Evolutionary conservation across 1,139 yeast genomes (phyloP).

Genomic region (Geotrichum cucujoidarum): DNA sequence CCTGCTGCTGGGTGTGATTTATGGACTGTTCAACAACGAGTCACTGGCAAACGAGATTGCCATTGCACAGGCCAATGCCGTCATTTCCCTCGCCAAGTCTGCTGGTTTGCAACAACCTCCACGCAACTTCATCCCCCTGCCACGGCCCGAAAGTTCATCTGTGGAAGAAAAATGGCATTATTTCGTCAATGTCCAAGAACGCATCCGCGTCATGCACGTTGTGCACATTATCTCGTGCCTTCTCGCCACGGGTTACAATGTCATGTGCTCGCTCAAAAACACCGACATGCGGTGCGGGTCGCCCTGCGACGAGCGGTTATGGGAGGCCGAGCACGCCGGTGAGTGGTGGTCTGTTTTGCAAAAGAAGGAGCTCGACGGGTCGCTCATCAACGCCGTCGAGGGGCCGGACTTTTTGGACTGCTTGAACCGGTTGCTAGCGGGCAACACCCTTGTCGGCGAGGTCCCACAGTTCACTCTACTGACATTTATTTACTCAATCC

Average conservation of each 20-base stretch:
- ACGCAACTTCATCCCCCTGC: conserved; percentile 35
- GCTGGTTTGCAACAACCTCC: conserved; percentile 68
- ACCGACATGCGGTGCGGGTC: conserved; percentile 67
- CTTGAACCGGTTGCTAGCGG: conserved; percentile 28
- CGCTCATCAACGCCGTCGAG: conserved; percentile 27
- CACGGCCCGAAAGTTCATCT: conserved; percentile 35
- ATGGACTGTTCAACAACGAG: conserved; percentile 79
- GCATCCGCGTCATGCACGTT: conserved; percentile 80
- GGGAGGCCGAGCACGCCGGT: conserved; percentile 54
- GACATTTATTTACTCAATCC: conserved; percentile 64
- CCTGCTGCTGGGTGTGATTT: conserved; percentile 70
- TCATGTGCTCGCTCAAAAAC: conserved; percentile 52
- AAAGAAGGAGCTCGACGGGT: conserved; percentile 30
- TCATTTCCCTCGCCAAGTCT: conserved; percentile 71
- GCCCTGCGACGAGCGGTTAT: conserved; percentile 67
- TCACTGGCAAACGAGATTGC: conserved; percentile 66
- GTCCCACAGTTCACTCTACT: conserved; percentile 48
- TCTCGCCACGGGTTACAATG: conserved; percentile 64
- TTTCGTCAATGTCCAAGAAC: conserved; percentile 73
- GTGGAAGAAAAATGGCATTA: conserved; percentile 60
- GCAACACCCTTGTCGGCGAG: conserved; percentile 32
- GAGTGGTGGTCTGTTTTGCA: conserved; percentile 51
- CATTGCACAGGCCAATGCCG: conserved; percentile 67
- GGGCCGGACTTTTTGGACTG: conserved; percentile 30
- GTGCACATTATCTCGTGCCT: conserved; percentile 68